Evolutionary conservation across 2,329 filamentous ascomycete genomes (phyloP).

Genomic region (Colletotrichum cuscutae): DNA sequence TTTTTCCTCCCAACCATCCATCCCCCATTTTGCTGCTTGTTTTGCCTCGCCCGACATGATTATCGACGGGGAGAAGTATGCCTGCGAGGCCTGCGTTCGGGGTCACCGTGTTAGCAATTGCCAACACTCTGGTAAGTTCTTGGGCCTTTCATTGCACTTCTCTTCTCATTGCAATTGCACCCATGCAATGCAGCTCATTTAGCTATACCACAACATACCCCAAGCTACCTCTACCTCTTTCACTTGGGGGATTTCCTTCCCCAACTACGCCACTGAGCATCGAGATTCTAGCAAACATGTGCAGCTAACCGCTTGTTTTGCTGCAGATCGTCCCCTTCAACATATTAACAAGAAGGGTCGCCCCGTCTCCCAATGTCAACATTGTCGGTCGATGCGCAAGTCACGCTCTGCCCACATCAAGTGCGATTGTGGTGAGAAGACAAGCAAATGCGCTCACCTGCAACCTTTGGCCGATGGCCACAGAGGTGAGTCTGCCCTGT

Average conservation of each 20-base stretch:
- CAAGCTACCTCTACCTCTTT: background rate
- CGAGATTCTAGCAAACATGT: slow-evolving; percentile 17
- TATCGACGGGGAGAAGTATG: slow-evolving; percentile 96
- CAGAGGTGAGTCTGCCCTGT: slow-evolving; percentile 60
- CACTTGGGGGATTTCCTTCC: background rate
- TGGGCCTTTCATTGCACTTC: background rate
- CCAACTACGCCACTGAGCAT: background rate
- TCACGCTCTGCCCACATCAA: slow-evolving; percentile 93
- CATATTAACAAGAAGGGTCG: slow-evolving; percentile 98
- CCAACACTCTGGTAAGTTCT: slow-evolving; percentile 86
- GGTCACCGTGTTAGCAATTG: slow-evolving; percentile 99
- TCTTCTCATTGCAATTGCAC: background rate
- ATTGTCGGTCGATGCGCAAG: slow-evolving; percentile 96
- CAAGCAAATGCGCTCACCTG: slow-evolving; percentile 74
- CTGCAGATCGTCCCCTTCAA: slow-evolving; percentile 84
- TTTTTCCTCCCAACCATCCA: slow-evolving; percentile 24
- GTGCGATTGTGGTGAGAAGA: slow-evolving; percentile 97
- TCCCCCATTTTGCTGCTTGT: slow-evolving; percentile 9
- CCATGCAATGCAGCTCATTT: background rate
- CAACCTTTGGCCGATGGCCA: slow-evolving; percentile 67
- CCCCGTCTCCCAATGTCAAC: slow-evolving; percentile 96
- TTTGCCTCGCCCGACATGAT: slow-evolving; percentile 66
- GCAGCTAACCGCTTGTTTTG: slow-evolving; percentile 38
- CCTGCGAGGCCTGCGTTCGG: slow-evolving; percentile 97
- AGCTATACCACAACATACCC: background rate